Percentiles rank a stretch among this genome's conserved stretches.
These are phyloP conservation scores for Yamadazyma insecticola DNA, from an alignment of 805 yeast species.

Conservation along the genomic window DNA sequence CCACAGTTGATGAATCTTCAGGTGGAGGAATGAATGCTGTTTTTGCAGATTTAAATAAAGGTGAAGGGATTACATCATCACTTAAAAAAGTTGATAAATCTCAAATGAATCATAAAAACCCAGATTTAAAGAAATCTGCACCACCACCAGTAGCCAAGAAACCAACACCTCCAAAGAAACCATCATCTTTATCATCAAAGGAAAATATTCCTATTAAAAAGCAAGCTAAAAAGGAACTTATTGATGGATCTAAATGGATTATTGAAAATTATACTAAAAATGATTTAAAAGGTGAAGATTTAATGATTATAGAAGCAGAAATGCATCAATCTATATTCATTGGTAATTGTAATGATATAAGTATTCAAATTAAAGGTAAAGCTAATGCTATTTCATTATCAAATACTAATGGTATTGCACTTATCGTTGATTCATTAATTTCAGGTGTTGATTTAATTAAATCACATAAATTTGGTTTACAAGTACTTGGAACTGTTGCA, in stretches of 20 bases:
- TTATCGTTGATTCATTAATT: conserved; percentile 79
- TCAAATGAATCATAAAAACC: conserved; percentile 92
- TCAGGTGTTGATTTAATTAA: conserved; percentile 88
- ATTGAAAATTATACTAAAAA: conserved; percentile 68
- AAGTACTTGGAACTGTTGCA: conserved; percentile 77
- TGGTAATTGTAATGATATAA: conserved; percentile 69
- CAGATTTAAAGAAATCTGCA: conserved; percentile 62
- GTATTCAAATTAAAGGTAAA: conserved; percentile 85
- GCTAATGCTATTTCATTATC: conserved; percentile 83
- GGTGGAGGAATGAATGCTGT: conserved; percentile 76
- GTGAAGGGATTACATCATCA: conserved; percentile 77
- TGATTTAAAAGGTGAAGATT: conserved; percentile 42
- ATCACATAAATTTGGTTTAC: conserved; percentile 75
- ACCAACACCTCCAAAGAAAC: conserved; percentile 85
- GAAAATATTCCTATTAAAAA: conserved; percentile 30
- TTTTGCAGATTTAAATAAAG: conserved; percentile 85
- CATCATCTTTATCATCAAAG: conserved; percentile 51
- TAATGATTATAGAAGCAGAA: conserved; percentile 69
- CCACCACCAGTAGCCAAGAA: conserved; percentile 39
- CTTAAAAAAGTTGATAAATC: conserved; percentile 90
- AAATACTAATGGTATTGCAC: conserved; percentile 65
- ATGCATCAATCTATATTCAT: conserved; percentile 87
- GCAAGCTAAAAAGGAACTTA: conserved; percentile 57
- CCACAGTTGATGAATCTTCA: conserved; percentile 19
- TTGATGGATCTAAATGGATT: conserved; percentile 82